Conservation (phyloP, 1,284 basidiomycete species). For the Marasmius tenuissimus region DNA sequence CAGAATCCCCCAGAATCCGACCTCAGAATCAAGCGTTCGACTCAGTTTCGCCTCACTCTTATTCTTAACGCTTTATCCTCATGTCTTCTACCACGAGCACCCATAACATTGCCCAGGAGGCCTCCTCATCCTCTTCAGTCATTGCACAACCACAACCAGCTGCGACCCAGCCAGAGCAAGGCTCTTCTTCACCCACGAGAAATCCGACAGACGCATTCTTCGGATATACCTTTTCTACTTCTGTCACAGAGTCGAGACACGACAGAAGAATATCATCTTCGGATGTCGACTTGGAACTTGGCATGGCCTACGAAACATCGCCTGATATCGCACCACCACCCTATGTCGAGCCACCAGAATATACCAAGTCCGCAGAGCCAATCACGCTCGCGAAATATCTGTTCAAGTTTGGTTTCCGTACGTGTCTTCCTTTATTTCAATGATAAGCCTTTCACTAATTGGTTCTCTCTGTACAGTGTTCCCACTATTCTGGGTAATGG, state of each 20-base stretch:
- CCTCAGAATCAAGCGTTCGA: neutral
- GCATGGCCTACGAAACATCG: neutral
- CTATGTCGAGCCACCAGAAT: conserved; percentile 15
- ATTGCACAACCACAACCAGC: neutral
- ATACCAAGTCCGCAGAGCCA: conserved; percentile 26
- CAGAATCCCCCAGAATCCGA: neutral
- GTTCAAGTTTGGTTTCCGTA: conserved; percentile 44
- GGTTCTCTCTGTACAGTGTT: conserved; percentile 35
- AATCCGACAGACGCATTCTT: neutral
- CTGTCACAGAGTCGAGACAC: conserved; percentile 1
- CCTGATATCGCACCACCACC: conserved; percentile 7
- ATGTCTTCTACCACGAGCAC: neutral
- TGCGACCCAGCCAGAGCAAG: neutral
- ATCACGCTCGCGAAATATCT: conserved; percentile 41
- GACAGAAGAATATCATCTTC: conserved; percentile 1
- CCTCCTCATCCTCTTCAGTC: neutral
- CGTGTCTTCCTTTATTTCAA: conserved; percentile 17
- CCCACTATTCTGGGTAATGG: conserved; percentile 51
- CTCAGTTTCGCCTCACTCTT: neutral
- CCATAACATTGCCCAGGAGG: neutral
- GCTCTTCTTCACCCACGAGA: neutral
- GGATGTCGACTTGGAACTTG: conserved; percentile 1
- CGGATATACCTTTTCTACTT: conserved; percentile 3
- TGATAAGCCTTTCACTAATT: neutral
- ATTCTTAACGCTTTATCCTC: neutral